These are phyloP conservation scores for Cryptosporidium ryanae DNA, from an alignment of 169 alveolate genomes.

Conservation along the genomic window DNA sequence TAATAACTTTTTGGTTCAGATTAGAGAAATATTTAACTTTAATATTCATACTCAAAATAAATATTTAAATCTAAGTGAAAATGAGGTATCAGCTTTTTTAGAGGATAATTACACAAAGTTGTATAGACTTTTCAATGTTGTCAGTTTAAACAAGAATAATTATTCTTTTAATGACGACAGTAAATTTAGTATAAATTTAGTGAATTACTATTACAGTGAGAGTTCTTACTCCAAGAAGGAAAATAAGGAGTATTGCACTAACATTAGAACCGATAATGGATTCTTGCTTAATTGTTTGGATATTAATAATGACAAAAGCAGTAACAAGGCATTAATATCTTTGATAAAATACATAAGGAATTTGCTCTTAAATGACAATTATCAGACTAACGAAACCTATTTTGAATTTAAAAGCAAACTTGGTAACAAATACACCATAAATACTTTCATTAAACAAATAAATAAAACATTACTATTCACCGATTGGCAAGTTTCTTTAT, in stretches of 20 bases:
- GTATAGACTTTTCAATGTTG: too few relatives aligned
- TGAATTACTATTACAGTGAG: not conserved
- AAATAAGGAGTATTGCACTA: constrained; percentile 1
- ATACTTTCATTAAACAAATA: constrained; percentile 3
- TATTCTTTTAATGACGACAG: constrained; percentile 3
- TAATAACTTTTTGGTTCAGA: constrained; percentile 11
- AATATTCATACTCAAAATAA: constrained; percentile 14
- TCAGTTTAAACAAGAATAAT: not conserved
- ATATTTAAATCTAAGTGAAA: constrained; percentile 3
- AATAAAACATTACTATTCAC: not conserved
- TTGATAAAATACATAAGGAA: constrained; percentile 8
- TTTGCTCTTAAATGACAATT: not conserved
- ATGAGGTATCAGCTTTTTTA: not conserved
- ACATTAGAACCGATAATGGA: not conserved
- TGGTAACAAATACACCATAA: not conserved
- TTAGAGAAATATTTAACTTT: not conserved
- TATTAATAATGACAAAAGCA: not conserved
- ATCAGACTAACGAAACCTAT: not conserved
- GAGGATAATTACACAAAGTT: too few relatives aligned
- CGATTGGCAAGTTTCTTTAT: constrained; percentile 45
- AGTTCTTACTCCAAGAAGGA: not conserved
- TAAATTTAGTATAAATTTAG: not conserved
- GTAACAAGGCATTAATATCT: not conserved
- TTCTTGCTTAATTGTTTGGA: not conserved
- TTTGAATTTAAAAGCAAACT: constrained; percentile 44